Evolutionary conservation across 2,329 filamentous ascomycete genomes (phyloP), one percentile per base, ranked within the genome.

Genomic region (Orbilia brochopaga): DNA sequence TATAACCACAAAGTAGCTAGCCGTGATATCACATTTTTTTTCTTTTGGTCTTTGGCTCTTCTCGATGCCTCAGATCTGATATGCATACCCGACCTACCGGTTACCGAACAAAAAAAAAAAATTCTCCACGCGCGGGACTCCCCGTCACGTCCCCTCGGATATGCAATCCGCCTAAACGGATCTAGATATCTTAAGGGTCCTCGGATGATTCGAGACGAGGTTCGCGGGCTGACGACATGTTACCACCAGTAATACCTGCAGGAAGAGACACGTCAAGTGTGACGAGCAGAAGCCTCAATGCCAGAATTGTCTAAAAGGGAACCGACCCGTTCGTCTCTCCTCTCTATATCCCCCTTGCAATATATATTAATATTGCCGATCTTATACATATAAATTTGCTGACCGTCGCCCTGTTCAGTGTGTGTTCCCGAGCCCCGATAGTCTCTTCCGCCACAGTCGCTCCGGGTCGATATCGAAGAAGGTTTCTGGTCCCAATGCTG

Each of bases 221-320:
- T 52, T 48, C 55, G 53, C 15, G 23, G 40, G 55, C 67, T 72
- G 55, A 72, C 67, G 24, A 60, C 40, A 50, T 72, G 54, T 55
- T 44, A 54, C 54, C 42, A 58, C 64, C 63, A 74, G 76, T 57
- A 73, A 73, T 56, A 73, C 70, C 46, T 77, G 76, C 52, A 73
- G 76, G 23, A 76, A 73, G 50, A 69, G 76, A 54, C 76, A 77
- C 44, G 48, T 77, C 37, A 77, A 77, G 59, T 77, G 76, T 60
- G 76, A 77, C 61, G 76, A 77, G 60, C 62, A 65, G 23, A 77
- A 76, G 70, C 76, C 76, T 2, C 67, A 70, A 35, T 77, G 76
- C 50, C 73, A 75, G 6, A 69, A 69, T 50, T 77, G 76, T 67
- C 62, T 58, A n/a, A 77, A 74, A 55, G 74, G 72, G 21, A 73